Base-by-base conservation (phyloP, 371 early-diverging fungal species). In the Rhizopus delemar region DNA sequence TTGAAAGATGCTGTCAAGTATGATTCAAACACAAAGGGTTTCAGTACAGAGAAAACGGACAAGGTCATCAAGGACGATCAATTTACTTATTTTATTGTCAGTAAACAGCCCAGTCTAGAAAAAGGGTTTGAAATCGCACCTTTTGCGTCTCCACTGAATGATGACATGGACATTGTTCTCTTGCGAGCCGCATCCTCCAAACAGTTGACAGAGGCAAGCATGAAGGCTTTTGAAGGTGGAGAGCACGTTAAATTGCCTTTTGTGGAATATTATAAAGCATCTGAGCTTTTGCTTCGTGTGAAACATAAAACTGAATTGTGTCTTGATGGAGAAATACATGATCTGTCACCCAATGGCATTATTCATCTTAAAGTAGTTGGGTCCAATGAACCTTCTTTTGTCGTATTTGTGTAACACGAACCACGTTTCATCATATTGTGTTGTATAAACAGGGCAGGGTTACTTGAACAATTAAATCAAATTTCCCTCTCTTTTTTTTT, bases 291-390 rank as follows among this genome's bases (percentile, higher is more conserved):
- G 13, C 61, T 80, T 11, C 69, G 72, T 11, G 72, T 80, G 3
- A 35, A 66, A 46, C 57, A 77, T 31, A 60, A 59, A 13, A 60
- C 73, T 9, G 76, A 79, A 16, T n/a, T 79, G 9, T 79, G 79
- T 31, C 41, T 79, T 35, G 79, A 79, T 64, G 79, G 79, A n/a
- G 79, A 79, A 54, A 74, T 79, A 8, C 53, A 62, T 38, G 15
- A 50, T 8, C 16, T 78, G 41, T 63, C 69, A 16, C 57, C 71
- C 6, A 59, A 66, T 11, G 74, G 75, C 9, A 52, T 71, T 9
- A 51, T 75, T 22, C 69, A 64, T 16, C 46, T 73, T 8, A 58
- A 71, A 46, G 60, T 71, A 7, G 53, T 71, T 49, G 62, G 63
- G 29, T 72, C 75, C 4, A 41, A 56, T 28, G 43, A 51, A 16